These are phyloP conservation scores for Malassezia cuniculi DNA, from an alignment of 1,284 basidiomycete species.

Conservation along the genomic window DNA sequence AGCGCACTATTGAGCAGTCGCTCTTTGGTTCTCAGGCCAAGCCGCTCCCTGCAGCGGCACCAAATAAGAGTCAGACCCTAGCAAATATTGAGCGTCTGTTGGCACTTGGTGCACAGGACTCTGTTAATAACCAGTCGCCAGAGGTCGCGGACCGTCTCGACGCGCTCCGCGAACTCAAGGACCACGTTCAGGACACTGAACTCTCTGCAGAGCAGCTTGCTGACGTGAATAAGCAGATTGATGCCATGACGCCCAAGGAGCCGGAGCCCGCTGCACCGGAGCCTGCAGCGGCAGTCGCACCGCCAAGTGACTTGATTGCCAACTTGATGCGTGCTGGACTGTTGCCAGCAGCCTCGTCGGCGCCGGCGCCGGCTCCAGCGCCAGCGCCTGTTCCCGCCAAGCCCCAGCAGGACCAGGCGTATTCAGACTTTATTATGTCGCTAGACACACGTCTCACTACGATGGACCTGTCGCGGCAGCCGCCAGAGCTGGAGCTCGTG, in stretches of 20 bases:
- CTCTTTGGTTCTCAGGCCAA: slow-evolving; percentile 34
- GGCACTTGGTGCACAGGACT: slow-evolving; percentile 23
- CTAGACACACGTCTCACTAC: slow-evolving; percentile 59
- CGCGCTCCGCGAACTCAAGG: slow-evolving; percentile 53
- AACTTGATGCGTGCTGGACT: slow-evolving; percentile 40
- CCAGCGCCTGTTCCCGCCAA: slow-evolving; percentile 46
- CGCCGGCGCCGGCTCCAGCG: slow-evolving; percentile 26
- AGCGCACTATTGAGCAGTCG: slow-evolving; percentile 33
- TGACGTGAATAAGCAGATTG: slow-evolving; percentile 65
- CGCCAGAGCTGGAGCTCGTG: slow-evolving; percentile 39
- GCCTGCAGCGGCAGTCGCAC: slow-evolving; percentile 36
- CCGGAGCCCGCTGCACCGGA: slow-evolving; percentile 32
- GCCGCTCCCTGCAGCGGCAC: slow-evolving; percentile 13
- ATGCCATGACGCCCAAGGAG: slow-evolving; percentile 50
- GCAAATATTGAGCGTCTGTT: slow-evolving; percentile 33
- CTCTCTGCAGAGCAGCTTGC: slow-evolving; percentile 66
- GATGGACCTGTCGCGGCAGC: slow-evolving; percentile 63
- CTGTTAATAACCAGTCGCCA: slow-evolving; percentile 21
- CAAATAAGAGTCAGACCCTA: slow-evolving; percentile 21
- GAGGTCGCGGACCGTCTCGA: slow-evolving; percentile 20
- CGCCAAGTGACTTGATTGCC: slow-evolving; percentile 22
- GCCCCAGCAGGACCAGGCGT: slow-evolving; percentile 49
- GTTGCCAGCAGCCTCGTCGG: slow-evolving; percentile 18
- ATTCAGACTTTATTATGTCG: slow-evolving; percentile 59
- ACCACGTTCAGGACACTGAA: slow-evolving; percentile 58